A percentile compares a stretch with the other conserved stretches of the same genome.
Evolutionary conservation across 1,284 basidiomycete species (phyloP).

Genomic region (Apiotrichum sp.): DNA sequence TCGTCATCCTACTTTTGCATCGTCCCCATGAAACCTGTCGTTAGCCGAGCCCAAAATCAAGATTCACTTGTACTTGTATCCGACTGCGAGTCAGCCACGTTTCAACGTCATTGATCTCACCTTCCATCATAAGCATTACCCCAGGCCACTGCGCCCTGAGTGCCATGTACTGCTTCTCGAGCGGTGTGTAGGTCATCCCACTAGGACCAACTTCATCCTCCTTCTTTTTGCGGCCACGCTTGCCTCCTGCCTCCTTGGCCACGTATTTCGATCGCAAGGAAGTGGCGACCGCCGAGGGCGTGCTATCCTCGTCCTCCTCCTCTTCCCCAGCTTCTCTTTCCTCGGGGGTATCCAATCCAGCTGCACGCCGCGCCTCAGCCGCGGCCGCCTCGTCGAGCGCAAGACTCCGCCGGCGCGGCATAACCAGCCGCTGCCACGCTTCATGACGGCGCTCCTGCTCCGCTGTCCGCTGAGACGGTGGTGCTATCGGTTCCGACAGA

Average conservation of each 20-base stretch:
- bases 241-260: conserved; percentile 21
- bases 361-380: conserved; percentile 24
- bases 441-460: conserved; percentile 33
- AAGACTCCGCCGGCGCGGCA: conserved; percentile 37
- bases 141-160: conserved; percentile 69
- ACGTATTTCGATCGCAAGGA: conserved; percentile 33
- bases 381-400: conserved; percentile 45
- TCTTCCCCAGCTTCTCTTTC: conserved; percentile 5
- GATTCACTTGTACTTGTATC: conserved; percentile 67
- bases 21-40: conserved; percentile 70
- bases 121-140: conserved; percentile 74
- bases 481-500: neutral
- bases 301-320: conserved; percentile 4
- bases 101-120: conserved; percentile 15
- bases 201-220: conserved; percentile 62
- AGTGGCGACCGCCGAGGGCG: conserved; percentile 18
- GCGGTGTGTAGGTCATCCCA: conserved; percentile 70
- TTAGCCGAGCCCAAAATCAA: conserved; percentile 12
- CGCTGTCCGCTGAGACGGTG: conserved; percentile 14
- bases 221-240: conserved; percentile 35
- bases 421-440: conserved; percentile 28
- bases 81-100: conserved; percentile 49
- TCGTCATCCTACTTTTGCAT: conserved; percentile 59
- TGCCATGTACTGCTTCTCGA: conserved; percentile 71
- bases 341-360: conserved; percentile 7